Base-by-base conservation (phyloP, 2,329 filamentous ascomycete genomes). In the Byssochlamys sp. region DNA sequence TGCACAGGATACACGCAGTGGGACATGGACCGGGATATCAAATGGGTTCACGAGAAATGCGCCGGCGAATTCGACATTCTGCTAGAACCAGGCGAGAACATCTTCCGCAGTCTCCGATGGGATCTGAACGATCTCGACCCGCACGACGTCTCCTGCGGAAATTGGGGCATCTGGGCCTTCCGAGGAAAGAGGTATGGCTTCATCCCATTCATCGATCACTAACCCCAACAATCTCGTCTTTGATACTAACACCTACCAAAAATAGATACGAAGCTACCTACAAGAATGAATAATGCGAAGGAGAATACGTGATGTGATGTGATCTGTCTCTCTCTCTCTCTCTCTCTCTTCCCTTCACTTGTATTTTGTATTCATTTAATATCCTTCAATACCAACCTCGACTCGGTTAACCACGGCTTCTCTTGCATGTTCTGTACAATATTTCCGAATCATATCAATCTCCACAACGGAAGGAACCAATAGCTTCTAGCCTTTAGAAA, bases 81-180 rank as follows among this genome's bases (percentile, higher is more conserved):
- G 59, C 80, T 99, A 67, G 84, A 96, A 73, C 94, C 95, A 0
- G 91, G 91, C 39, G 91, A 97, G 80, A 99, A 99, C 69, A 81
- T 81, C 14, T 99, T 99, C 78, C 83, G 92, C 67, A 99, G 94
- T 76, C 75, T 96, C 71, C 81, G 92, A 67, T 99, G 95, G 95
- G 95, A 99, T 75, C 74, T 99, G 68, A 96, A 99, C 69, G 95
- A 99, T 69, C 77, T 94, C 62, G 94, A 96, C 71, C 91, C 92
- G 5, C 89, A 95, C 69, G 94, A 97, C 73, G 80, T 97, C 61
- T 96, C 87, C 66, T 95, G 90, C 68, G 92, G 94, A 57, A 99
- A 99, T 74, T 99, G 91, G 90, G 94, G 94, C 10, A 80, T 96
- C 1, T 99, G 95, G 90, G 91, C 88, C 12, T 99, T 99, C 79